These are phyloP conservation scores for Botrytis squamosa DNA, from an alignment of 2,329 filamentous ascomycete species.

Conservation along the genomic window DNA sequence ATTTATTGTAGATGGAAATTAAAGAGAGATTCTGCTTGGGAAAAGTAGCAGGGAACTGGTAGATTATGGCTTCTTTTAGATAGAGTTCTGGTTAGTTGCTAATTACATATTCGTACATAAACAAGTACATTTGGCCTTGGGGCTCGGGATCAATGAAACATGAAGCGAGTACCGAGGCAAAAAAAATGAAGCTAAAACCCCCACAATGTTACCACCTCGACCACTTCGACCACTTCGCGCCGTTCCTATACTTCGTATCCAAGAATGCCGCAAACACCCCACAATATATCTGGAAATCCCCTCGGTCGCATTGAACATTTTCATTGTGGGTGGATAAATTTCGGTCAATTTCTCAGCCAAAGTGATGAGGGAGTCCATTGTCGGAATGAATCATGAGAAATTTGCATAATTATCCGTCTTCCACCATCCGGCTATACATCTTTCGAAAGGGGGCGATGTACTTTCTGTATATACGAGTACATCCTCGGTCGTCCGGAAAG, in stretches of 20 bases:
- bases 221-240: background rate
- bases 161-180: constrained; percentile 18
- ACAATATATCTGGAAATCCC: background rate
- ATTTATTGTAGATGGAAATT: constrained; percentile 23
- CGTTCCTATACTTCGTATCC: background rate
- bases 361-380: background rate
- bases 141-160: constrained; percentile 11
- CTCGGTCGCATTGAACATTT: background rate
- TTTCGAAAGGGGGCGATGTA: background rate
- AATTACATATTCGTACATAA: background rate
- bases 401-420: background rate
- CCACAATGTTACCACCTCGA: background rate
- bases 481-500: constrained; percentile 17
- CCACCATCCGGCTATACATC: background rate
- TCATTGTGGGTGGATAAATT: background rate
- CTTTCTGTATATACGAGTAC: background rate
- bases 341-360: background rate
- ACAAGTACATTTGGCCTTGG: background rate
- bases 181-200: constrained; percentile 3
- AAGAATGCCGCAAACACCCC: background rate
- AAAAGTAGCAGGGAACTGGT: constrained; percentile 16
- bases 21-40: constrained; percentile 16
- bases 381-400: background rate
- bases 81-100: constrained; percentile 5
- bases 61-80: constrained; percentile 13